Evolutionary conservation across 2,329 filamentous ascomycete genomes (phyloP).

Genomic region (Exophiala calicioides): DNA sequence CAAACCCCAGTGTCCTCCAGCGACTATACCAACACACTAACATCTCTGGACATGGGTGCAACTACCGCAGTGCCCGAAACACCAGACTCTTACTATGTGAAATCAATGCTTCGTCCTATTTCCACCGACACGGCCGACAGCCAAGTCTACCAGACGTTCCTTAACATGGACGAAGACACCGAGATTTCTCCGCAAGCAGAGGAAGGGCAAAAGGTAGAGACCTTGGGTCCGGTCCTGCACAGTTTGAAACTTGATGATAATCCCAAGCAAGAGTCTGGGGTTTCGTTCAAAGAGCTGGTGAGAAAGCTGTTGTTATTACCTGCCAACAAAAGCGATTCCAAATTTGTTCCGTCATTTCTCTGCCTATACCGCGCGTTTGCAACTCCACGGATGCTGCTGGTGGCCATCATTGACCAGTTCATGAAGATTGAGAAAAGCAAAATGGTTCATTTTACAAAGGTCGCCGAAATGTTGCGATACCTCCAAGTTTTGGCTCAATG

Average conservation of each 20-base stretch:
- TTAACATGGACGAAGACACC: conserved; percentile 34
- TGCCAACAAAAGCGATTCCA: conserved; percentile 81
- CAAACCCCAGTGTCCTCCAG: conserved; percentile 30
- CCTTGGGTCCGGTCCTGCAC: conserved; percentile 7
- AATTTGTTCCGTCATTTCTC: conserved; percentile 85
- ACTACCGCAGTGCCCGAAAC: conserved; percentile 26
- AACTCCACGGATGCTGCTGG: conserved; percentile 74
- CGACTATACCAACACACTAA: conserved; percentile 20
- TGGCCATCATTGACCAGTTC: conserved; percentile 64
- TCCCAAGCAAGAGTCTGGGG: conserved; percentile 39
- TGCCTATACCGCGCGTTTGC: conserved; percentile 94
- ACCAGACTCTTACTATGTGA: conserved; percentile 30
- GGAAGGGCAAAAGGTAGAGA: too few species aligned
- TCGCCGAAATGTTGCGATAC: conserved; percentile 77
- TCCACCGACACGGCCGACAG: conserved; percentile 27
- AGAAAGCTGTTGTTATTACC: conserved; percentile 82
- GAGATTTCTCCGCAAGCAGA: conserved; percentile 19
- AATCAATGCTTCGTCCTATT: conserved; percentile 27
- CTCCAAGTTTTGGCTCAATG: conserved; percentile 84
- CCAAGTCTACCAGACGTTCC: conserved; percentile 29
- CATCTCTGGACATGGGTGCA: conserved; percentile 12
- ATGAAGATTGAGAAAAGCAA: conserved; percentile 73
- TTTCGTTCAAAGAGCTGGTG: conserved; percentile 68
- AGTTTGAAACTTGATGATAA: conserved; percentile 32
- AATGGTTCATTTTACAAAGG: conserved; percentile 73